Percentiles rank a stretch among this genome's conserved stretches.
phyloP scores from a whole-genome alignment of 805 yeast genomes.

The Ogataea corticis region DNA sequence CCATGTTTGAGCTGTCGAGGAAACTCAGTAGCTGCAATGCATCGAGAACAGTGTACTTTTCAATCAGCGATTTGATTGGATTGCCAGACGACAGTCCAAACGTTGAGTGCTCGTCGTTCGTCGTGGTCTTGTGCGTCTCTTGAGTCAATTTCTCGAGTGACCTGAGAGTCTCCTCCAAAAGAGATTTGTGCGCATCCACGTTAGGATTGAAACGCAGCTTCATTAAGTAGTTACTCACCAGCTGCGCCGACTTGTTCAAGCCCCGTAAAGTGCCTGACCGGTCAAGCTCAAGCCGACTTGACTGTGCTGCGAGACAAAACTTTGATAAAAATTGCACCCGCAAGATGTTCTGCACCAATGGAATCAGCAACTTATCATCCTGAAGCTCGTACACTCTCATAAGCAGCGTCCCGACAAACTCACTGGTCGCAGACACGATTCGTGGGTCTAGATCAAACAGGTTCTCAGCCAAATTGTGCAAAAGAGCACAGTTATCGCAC shows the following conservation, averaged over 20 bases:
- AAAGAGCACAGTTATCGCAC: constrained; percentile 39
- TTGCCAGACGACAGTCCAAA: constrained; percentile 48
- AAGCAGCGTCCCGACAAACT: constrained; percentile 46
- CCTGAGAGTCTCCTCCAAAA: constrained; percentile 42
- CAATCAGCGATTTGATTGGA: constrained; percentile 43
- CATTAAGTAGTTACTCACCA: constrained; percentile 39
- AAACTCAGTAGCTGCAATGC: constrained; percentile 57
- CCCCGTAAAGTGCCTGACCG: constrained; percentile 15
- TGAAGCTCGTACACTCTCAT: constrained; percentile 42
- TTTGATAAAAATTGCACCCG: constrained; percentile 47
- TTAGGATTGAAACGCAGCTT: constrained; percentile 39
- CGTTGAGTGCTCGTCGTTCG: constrained; percentile 41
- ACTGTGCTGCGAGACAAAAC: constrained; percentile 40
- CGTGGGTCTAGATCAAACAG: constrained; percentile 46
- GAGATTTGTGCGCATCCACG: constrained; percentile 39
- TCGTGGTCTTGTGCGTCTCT: constrained; percentile 44
- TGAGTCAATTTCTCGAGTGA: constrained; percentile 38
- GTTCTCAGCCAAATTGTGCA: constrained; percentile 44
- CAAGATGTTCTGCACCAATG: constrained; percentile 47
- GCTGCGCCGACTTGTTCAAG: constrained; percentile 31
- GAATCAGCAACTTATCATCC: constrained; percentile 40
- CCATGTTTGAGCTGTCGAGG: constrained; percentile 54
- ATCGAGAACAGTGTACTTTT: constrained; percentile 48
- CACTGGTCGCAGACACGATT: constrained; percentile 43
- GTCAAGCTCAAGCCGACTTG: constrained; percentile 26